Conservation (phyloP, 2,329 filamentous ascomycete species). For the Monilinia fructigena region DNA sequence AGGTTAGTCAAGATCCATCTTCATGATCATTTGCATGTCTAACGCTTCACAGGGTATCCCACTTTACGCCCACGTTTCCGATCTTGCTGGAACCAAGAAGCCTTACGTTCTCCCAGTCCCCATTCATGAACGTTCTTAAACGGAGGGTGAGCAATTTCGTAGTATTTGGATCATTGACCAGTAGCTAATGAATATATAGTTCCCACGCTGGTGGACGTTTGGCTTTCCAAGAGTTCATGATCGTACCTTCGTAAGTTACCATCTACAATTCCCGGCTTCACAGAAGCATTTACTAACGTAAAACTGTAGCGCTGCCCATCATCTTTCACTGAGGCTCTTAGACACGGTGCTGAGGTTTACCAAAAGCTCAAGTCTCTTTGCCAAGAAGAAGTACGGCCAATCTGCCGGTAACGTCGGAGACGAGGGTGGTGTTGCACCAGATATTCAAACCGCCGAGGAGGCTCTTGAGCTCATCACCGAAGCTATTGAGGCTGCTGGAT, state of each 20-base stretch:
- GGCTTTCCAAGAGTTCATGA: slow-evolving; percentile 97
- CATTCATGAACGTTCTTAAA: slow-evolving; percentile 95
- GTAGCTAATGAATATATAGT: slow-evolving; percentile 46
- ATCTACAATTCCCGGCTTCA: slow-evolving; percentile 5
- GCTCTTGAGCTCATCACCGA: slow-evolving; percentile 94
- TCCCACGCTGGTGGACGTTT: slow-evolving; percentile 97
- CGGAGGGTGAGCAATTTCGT: slow-evolving; percentile 49
- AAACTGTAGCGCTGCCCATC: slow-evolving; percentile 67
- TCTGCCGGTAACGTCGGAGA: slow-evolving; percentile 98
- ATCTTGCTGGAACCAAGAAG: slow-evolving; percentile 87
- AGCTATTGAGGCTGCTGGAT: slow-evolving; percentile 91
- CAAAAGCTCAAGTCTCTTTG: slow-evolving; percentile 93
- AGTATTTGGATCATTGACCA: not conserved
- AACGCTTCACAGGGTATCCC: slow-evolving; percentile 60
- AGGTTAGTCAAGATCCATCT: slow-evolving; percentile 49
- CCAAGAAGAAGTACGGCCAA: slow-evolving; percentile 99
- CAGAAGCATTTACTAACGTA: slow-evolving; percentile 21
- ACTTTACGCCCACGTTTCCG: slow-evolving; percentile 84
- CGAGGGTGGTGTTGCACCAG: slow-evolving; percentile 98
- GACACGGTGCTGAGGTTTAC: slow-evolving; percentile 96
- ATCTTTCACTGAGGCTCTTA: slow-evolving; percentile 92
- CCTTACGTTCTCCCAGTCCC: slow-evolving; percentile 85
- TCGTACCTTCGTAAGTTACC: slow-evolving; percentile 70
- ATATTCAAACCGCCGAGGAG: slow-evolving; percentile 96
- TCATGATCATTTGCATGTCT: slow-evolving; percentile 13